Evolutionary conservation across 129 eudicot genomes (phyloP).

Genomic region (Flaveria brownii): DNA sequence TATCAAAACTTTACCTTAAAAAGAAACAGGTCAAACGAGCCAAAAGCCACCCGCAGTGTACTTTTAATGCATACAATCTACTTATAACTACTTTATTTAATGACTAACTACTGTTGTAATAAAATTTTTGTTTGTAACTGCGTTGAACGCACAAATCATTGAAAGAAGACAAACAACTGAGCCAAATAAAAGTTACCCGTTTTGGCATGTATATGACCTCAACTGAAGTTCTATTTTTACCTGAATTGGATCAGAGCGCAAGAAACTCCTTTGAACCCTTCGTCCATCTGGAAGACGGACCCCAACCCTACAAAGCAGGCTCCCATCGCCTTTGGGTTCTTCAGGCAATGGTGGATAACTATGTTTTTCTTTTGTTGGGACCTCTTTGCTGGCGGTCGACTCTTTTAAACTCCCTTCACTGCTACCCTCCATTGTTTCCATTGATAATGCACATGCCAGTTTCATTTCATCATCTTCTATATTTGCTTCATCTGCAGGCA

Average conservation of each 20-base stretch:
- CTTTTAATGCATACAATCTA: neutral
- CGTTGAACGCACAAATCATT: neutral
- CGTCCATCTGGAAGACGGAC: constrained; percentile 90
- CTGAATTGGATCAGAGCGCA: constrained; percentile 69
- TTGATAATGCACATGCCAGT: constrained; percentile 67
- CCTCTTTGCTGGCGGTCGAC: constrained; percentile 30
- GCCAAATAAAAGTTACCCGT: too few species aligned
- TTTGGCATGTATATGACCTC: neutral
- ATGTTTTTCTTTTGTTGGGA: constrained; percentile 33
- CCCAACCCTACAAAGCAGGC: constrained; percentile 71
- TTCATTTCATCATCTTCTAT: constrained; percentile 74
- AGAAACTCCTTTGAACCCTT: constrained; percentile 81
- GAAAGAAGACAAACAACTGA: too few species aligned
- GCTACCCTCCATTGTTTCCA: constrained; percentile 53
- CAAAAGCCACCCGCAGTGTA: neutral
- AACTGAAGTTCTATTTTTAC: constrained; percentile 28
- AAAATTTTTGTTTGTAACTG: neutral
- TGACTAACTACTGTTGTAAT: neutral
- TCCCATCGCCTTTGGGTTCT: constrained; percentile 73
- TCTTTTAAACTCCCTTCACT: constrained; percentile 35
- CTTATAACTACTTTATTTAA: neutral
- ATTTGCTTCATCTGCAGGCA: constrained; percentile 44
- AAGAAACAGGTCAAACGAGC: neutral
- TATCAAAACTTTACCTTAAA: neutral
- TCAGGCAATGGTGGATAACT: constrained; percentile 75